phyloP scores from a whole-genome alignment of 495 filamentous ascomycete genomes.

The Hapsidospora chrysogenum region DNA sequence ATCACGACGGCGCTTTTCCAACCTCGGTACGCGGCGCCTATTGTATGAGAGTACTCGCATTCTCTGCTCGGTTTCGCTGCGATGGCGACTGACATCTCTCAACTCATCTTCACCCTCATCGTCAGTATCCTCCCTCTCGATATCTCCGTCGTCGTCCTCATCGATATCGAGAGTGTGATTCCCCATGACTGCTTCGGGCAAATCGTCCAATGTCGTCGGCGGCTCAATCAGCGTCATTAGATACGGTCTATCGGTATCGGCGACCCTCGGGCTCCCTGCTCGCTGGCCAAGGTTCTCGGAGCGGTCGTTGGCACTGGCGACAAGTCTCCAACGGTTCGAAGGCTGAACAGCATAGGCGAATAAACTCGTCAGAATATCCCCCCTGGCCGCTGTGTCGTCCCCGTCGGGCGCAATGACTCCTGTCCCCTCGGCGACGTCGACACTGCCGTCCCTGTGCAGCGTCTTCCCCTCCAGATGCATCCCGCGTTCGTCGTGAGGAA shows the following conservation, averaged over 20 bases:
- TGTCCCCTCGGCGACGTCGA: slow-evolving; percentile 37
- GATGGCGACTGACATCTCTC: neutral
- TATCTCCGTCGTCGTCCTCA: slow-evolving; percentile 3
- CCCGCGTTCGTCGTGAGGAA: slow-evolving; percentile 40
- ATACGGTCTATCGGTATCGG: slow-evolving; percentile 7
- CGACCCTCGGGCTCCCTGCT: no score
- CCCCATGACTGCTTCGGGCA: neutral
- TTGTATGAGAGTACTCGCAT: slow-evolving; percentile 2
- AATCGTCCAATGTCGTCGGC: neutral
- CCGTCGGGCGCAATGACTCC: slow-evolving; percentile 22
- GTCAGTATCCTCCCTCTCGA: slow-evolving; percentile 8
- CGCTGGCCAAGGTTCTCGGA: slow-evolving; percentile 20
- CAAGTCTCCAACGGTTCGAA: slow-evolving; percentile 1
- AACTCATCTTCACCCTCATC: slow-evolving; percentile 11
- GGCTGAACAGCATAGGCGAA: slow-evolving; percentile 12
- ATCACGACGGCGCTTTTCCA: slow-evolving; percentile 10
- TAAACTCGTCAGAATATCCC: slow-evolving; percentile 21
- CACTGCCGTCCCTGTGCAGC: slow-evolving; percentile 38
- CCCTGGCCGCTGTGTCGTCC: slow-evolving; percentile 21
- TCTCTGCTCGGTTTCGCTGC: slow-evolving; percentile 9
- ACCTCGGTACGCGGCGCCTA: neutral
- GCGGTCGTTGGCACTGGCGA: slow-evolving; percentile 5
- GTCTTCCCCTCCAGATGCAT: slow-evolving; percentile 49
- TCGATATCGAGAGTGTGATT: slow-evolving; percentile 11
- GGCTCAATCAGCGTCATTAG: slow-evolving; percentile 1